Evolutionary conservation across 306 rosid species (phyloP).

Genomic region (Vigna unguiculata): DNA sequence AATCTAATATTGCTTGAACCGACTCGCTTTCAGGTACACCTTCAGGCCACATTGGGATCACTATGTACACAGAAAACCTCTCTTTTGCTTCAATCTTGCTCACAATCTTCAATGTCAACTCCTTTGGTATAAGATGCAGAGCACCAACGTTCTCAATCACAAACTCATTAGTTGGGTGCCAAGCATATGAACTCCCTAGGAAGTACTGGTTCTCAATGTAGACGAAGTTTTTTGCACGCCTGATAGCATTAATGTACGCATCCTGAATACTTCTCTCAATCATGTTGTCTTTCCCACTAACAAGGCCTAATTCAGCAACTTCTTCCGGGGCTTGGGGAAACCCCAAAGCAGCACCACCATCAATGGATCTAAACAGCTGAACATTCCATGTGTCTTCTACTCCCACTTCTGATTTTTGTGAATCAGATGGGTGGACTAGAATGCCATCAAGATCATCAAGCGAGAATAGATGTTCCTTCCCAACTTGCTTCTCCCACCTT

Average conservation of each 20-base stretch:
- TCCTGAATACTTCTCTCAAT: constrained; percentile 81
- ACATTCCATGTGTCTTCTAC: constrained; percentile 71
- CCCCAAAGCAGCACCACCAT: constrained; percentile 68
- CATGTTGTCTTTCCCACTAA: constrained; percentile 70
- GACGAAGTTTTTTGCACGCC: constrained; percentile 73
- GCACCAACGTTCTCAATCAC: constrained; percentile 67
- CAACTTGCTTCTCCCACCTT: constrained; percentile 75
- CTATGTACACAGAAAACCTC: constrained; percentile 72
- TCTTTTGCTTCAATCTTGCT: constrained; percentile 76
- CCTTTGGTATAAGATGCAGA: constrained; percentile 83
- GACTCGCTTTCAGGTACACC: constrained; percentile 80
- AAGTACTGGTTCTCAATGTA: constrained; percentile 93
- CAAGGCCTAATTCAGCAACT: constrained; percentile 61
- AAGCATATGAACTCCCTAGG: constrained; percentile 84
- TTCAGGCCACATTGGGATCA: constrained; percentile 96
- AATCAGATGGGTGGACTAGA: constrained; percentile 51
- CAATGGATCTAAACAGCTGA: constrained; percentile 86
- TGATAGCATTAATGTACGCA: constrained; percentile 77
- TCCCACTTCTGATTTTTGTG: constrained; percentile 14
- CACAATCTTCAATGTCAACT: constrained; percentile 75
- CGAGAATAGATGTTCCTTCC: constrained; percentile 48
- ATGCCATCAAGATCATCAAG: constrained; percentile 39
- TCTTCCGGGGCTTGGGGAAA: constrained; percentile 57
- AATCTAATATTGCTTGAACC: constrained; percentile 83
- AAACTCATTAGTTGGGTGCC: constrained; percentile 55